phyloP scores from a whole-genome alignment of 768 basidiomycete genomes.

The Myochromella boudieri region DNA sequence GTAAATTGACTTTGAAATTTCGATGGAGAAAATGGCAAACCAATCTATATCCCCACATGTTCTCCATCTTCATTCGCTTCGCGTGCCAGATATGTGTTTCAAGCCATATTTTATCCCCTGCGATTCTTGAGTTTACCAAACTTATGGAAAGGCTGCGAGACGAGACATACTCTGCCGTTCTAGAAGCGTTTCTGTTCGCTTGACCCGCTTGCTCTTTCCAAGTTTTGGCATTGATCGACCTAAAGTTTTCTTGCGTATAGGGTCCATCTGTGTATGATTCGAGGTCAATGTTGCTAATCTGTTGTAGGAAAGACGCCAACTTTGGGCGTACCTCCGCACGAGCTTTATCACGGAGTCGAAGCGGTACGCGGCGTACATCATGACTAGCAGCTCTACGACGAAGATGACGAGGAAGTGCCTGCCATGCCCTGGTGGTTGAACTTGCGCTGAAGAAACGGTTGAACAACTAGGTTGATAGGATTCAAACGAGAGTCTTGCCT shows the following conservation, averaged over 20 bases:
- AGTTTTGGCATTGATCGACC: constrained; percentile 56
- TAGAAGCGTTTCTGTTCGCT: constrained; percentile 58
- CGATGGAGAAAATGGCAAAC: constrained; percentile 36
- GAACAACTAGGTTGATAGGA: not conserved
- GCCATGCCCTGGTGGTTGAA: constrained; percentile 85
- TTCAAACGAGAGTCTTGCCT: constrained; percentile 40
- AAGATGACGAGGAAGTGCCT: constrained; percentile 88
- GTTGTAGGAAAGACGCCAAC: not conserved
- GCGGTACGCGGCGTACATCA: constrained; percentile 87
- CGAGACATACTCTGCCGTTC: constrained; percentile 70
- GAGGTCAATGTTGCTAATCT: not conserved
- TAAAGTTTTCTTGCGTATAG: constrained; percentile 34
- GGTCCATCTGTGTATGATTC: constrained; percentile 45
- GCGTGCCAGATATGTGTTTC: constrained; percentile 98
- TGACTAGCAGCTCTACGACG: constrained; percentile 93
- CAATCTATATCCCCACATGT: constrained; percentile 88
- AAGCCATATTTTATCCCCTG: constrained; percentile 89
- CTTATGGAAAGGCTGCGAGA: not conserved
- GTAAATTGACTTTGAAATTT: not conserved
- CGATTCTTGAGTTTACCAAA: not conserved
- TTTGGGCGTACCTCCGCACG: constrained; percentile 64
- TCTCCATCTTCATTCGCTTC: constrained; percentile 94
- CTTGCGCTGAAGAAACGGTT: constrained; percentile 45
- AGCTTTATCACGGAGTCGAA: constrained; percentile 80
- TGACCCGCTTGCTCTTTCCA: constrained; percentile 60